These are phyloP conservation scores for Geranomyces variabilis DNA, from an alignment of 192 early-diverging fungal species.

Conservation along the genomic window DNA sequence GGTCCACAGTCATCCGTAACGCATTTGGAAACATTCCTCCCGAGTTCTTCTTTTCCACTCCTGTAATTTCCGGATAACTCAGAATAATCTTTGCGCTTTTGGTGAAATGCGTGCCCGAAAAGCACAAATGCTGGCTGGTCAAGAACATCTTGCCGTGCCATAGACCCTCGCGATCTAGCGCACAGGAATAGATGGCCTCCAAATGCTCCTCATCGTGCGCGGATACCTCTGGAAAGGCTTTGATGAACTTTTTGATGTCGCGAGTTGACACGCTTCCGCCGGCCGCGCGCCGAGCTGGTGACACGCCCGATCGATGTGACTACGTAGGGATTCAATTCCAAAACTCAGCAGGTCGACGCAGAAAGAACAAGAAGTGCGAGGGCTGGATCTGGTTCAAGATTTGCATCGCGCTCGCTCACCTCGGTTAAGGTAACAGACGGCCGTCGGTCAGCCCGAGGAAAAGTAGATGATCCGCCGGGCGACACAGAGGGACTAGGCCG, in stretches of 20 bases:
- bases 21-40: slow-evolving; percentile 62
- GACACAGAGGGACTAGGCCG: background rate
- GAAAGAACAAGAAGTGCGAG: no score
- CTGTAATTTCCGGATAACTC: slow-evolving; percentile 46
- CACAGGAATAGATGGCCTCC: slow-evolving; percentile 41
- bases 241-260: slow-evolving; percentile 25
- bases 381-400: no score
- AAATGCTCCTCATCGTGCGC: slow-evolving; percentile 4
- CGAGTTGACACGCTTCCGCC: slow-evolving; percentile 11
- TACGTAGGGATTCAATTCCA: no score
- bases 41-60: slow-evolving; percentile 56
- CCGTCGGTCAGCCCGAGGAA: no score
- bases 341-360: no score
- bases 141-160: slow-evolving; percentile 61
- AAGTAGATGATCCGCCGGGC: background rate
- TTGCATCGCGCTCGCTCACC: no score
- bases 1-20: slow-evolving; percentile 32
- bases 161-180: slow-evolving; percentile 58
- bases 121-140: slow-evolving; percentile 52
- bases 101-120: slow-evolving; percentile 60
- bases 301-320: no score
- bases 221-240: slow-evolving; percentile 19
- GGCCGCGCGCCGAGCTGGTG: background rate
- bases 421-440: no score
- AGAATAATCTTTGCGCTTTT: slow-evolving; percentile 50